Percentiles rank a stretch among this genome's conserved stretches.
phyloP scores from a whole-genome alignment of 176 grass and related monocot species.

The Puya raimondii region DNA sequence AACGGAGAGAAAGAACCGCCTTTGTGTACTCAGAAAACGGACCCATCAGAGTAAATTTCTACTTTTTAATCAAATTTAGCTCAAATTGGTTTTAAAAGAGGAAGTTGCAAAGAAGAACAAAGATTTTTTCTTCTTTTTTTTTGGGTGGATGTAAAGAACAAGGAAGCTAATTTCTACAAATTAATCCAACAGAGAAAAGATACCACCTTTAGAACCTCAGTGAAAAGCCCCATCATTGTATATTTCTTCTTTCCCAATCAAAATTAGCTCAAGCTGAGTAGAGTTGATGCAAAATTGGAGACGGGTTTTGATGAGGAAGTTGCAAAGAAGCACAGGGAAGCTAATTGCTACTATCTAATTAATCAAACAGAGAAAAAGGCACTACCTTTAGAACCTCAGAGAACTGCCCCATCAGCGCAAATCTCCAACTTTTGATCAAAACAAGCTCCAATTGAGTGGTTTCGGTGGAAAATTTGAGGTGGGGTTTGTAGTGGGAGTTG shows the following conservation, averaged over 20 bases:
- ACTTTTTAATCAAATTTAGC: too few species aligned
- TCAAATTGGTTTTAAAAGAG: too few species aligned
- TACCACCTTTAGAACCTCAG: neutral
- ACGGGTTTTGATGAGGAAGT: too few species aligned
- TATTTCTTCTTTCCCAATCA: neutral
- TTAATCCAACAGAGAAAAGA: constrained; percentile 20
- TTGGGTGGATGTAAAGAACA: too few species aligned
- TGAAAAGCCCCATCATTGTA: neutral
- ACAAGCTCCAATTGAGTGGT: neutral
- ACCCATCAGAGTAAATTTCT: too few species aligned
- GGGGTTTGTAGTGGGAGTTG: neutral
- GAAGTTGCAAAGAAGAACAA: too few species aligned
- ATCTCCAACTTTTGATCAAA: neutral
- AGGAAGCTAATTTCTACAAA: too few species aligned
- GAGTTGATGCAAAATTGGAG: neutral
- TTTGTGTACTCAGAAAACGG: too few species aligned
- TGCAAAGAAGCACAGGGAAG: too few species aligned
- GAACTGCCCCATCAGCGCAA: neutral
- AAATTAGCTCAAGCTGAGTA: neutral
- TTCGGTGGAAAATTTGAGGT: neutral
- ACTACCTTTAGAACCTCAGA: neutral
- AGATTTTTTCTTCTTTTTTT: too few species aligned
- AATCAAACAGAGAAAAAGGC: neutral
- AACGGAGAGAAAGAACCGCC: too few species aligned
- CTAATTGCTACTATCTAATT: neutral